Base-by-base conservation (phyloP, 2,329 filamentous ascomycete genomes). In the Xylariaceae sp. region DNA sequence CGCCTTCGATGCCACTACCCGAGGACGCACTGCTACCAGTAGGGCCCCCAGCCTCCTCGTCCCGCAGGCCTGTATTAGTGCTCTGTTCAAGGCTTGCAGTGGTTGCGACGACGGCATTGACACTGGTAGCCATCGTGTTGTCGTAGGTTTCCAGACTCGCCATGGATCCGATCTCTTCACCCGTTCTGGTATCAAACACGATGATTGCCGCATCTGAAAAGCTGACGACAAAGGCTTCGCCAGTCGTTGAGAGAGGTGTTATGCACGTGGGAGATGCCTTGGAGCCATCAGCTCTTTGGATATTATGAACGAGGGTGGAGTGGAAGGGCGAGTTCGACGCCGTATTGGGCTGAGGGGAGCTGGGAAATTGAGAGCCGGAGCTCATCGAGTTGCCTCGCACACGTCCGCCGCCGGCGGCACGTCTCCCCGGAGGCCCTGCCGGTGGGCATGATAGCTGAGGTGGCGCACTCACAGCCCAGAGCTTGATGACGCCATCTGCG, bases 121-220 rank as follows among this genome's bases (percentile, higher is more conserved):
- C 89, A 40, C 89, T 92, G 3, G 87, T 89, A 49, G 81, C 80
- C 43, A 74, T 64, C 0, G 90, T 94, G 6, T 88, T 88, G 64
- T 99, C 89, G 64, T 96, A 97, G 0, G 92, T 97, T 72, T 97
- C 94, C 47, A 88, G 76, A 68, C 91, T 96, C 37, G 90, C 89
- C 92, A 99, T 97, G 46, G 84, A 85, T 34, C 91, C 89, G 40
- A 96, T 83, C 67, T 95, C 89, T 70, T 97, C 94, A 46, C 91
- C 94, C 0, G 89, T 91, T 60, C 89, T 79, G 1, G 92, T 96
- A 69, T 97, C 91, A 70, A 92, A 99, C 19, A 97, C 87, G 12
- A 97, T 76, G 50, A 96, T 89, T 1, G 89, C 86, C 2, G 92
- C 90, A 71, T 99, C 91, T 0, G 88, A 84, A 70, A 95, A 99